phyloP scores from a whole-genome alignment of 306 rosid species.

The Hippophae tibetana region DNA sequence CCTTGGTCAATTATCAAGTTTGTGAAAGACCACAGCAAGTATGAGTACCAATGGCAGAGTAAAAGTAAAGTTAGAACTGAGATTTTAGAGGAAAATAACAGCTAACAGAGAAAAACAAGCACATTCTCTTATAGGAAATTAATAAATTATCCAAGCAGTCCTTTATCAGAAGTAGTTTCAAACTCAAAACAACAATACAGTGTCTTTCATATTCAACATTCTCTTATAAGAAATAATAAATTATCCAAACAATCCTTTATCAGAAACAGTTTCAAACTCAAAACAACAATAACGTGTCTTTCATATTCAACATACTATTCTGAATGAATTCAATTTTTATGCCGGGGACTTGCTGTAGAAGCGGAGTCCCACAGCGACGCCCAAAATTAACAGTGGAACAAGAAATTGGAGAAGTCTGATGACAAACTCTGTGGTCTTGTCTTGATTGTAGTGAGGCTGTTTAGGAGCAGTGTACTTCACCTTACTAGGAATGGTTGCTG shows the following conservation, averaged over 20 bases:
- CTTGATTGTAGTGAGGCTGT: constrained; percentile 65
- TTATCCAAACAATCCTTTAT: constrained; percentile 13
- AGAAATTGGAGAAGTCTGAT: constrained; percentile 73
- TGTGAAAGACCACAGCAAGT: neutral
- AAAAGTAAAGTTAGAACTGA: constrained; percentile 4
- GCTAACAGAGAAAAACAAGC: constrained; percentile 17
- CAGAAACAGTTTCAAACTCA: constrained; percentile 9
- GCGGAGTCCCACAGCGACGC: constrained; percentile 59
- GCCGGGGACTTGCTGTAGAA: constrained; percentile 52
- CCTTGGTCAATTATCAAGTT: neutral
- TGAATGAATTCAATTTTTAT: neutral
- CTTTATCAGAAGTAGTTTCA: constrained; percentile 11
- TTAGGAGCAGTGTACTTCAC: constrained; percentile 57
- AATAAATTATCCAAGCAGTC: constrained; percentile 9
- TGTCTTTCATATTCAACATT: constrained; percentile 9
- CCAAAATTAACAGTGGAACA: constrained; percentile 69
- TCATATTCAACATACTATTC: constrained; percentile 4
- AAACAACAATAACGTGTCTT: constrained; percentile 12
- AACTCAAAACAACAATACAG: constrained; percentile 10
- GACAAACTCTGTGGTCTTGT: constrained; percentile 57
- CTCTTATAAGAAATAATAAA: constrained; percentile 11
- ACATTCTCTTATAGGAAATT: constrained; percentile 11
- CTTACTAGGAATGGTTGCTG: constrained; percentile 46
- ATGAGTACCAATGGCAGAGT: constrained; percentile 5
- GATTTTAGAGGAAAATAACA: constrained; percentile 19